phyloP scores from a whole-genome alignment of 1,139 yeast species.

The Kluyveromyces marxianus region DNA sequence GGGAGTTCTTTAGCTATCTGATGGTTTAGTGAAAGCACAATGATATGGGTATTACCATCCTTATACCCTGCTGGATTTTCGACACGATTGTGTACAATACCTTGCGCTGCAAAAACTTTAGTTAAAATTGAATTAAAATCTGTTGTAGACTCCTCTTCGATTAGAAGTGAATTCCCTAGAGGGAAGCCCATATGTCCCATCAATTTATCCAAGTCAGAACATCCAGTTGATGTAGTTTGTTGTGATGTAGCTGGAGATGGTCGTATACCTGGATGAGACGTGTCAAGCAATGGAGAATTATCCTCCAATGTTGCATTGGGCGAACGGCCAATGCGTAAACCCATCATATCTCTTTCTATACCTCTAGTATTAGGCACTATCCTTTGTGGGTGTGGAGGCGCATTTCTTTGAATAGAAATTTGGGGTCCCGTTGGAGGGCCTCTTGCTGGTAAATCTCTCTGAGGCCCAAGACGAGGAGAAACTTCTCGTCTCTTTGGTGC shows the following conservation, averaged over 20 bases:
- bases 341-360: neutral
- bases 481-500: slow-evolving; percentile 13
- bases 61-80: slow-evolving; percentile 28
- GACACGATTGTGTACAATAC: slow-evolving; percentile 60
- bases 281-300: slow-evolving; percentile 1
- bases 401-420: slow-evolving; percentile 2
- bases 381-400: neutral
- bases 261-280: slow-evolving; percentile 49
- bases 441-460: slow-evolving; percentile 3
- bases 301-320: neutral
- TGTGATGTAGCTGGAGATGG: slow-evolving; percentile 75
- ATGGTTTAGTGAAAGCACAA: slow-evolving; percentile 56
- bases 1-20: slow-evolving; percentile 72
- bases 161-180: slow-evolving; percentile 56
- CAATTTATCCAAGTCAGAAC: slow-evolving; percentile 63
- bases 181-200: slow-evolving; percentile 84
- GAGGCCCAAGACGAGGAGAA: slow-evolving; percentile 10
- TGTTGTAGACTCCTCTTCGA: slow-evolving; percentile 85
- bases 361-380: neutral
- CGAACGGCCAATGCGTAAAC: neutral
- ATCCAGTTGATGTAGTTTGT: slow-evolving; percentile 73
- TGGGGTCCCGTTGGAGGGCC: slow-evolving; percentile 6
- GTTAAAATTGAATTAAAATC: slow-evolving; percentile 75
- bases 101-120: slow-evolving; percentile 72
- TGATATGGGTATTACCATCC: slow-evolving; percentile 46